Percentiles rank a stretch among this genome's conserved stretches.
phyloP scores from a whole-genome alignment of 1,284 basidiomycete genomes.

The Papiliotrema laurentii region DNA sequence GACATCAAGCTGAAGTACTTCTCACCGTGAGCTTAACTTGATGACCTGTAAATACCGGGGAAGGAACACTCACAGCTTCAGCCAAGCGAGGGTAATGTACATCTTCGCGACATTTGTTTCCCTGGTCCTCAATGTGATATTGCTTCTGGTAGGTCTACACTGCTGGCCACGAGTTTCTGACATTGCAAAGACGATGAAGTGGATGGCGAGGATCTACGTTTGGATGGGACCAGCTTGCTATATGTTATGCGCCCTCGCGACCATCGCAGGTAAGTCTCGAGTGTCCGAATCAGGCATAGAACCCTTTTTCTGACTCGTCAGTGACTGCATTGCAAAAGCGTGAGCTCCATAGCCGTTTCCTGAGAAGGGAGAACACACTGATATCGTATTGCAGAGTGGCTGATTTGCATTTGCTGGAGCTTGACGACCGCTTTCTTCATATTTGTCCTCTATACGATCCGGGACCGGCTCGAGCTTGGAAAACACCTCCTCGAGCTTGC shows the following conservation, averaged over 20 bases:
- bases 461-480: neutral
- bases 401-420: neutral
- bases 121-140: neutral
- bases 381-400: neutral
- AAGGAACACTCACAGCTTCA: neutral
- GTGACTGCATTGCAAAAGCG: no score
- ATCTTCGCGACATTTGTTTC: neutral
- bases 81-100: neutral
- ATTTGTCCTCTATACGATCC: neutral
- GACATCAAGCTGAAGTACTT: no score
- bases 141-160: neutral
- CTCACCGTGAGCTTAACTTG: no score
- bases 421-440: neutral
- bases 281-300: neutral
- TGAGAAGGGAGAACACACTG: neutral
- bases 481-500: neutral
- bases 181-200: neutral
- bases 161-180: neutral
- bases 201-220: neutral
- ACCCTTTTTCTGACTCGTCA: neutral
- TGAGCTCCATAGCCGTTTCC: no score
- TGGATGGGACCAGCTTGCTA: neutral
- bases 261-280: neutral
- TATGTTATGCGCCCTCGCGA: neutral
- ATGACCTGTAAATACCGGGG: no score